These are phyloP conservation scores for Suillus americanus DNA, from an alignment of 768 basidiomycete genomes.

Conservation along the genomic window DNA sequence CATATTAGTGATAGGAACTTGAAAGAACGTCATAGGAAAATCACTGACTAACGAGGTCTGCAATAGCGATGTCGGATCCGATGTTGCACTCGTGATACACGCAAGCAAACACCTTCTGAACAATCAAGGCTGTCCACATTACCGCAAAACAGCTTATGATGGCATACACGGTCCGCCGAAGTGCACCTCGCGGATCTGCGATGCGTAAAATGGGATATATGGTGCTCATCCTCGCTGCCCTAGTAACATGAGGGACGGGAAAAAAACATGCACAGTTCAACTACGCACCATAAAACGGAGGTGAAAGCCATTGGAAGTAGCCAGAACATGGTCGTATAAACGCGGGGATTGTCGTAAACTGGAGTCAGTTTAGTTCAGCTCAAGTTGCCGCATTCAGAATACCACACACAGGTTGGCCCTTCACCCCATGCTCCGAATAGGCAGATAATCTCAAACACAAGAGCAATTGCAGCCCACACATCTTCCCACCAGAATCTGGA, in stretches of 20 bases:
- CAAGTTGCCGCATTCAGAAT: too few relatives aligned
- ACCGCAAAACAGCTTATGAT: constrained; percentile 17
- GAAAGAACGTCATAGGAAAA: too few relatives aligned
- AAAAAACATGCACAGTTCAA: background rate
- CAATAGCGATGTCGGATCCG: constrained; percentile 11
- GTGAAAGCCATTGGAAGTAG: constrained; percentile 21
- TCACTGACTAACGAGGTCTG: constrained; percentile 26
- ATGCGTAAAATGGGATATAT: constrained; percentile 25
- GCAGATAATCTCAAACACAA: constrained; percentile 21
- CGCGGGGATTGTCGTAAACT: background rate
- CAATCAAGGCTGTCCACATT: constrained; percentile 15
- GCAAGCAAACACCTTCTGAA: constrained; percentile 21
- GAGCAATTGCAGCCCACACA: constrained; percentile 24
- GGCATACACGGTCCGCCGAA: constrained; percentile 16
- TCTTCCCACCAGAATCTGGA: constrained; percentile 28
- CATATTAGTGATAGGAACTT: background rate
- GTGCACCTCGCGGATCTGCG: constrained; percentile 12
- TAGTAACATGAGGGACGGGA: constrained; percentile 4
- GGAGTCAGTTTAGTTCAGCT: background rate
- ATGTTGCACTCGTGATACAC: constrained; percentile 4
- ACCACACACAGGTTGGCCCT: constrained; percentile 12
- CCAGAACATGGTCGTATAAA: constrained; percentile 13
- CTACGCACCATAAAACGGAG: constrained; percentile 21
- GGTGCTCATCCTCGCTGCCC: constrained; percentile 29
- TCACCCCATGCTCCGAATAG: constrained; percentile 20